A percentile compares a stretch with the other conserved stretches of the same genome.
These are phyloP conservation scores for Leccinum broughii DNA, from an alignment of 768 basidiomycete genomes.

Conservation along the genomic window DNA sequence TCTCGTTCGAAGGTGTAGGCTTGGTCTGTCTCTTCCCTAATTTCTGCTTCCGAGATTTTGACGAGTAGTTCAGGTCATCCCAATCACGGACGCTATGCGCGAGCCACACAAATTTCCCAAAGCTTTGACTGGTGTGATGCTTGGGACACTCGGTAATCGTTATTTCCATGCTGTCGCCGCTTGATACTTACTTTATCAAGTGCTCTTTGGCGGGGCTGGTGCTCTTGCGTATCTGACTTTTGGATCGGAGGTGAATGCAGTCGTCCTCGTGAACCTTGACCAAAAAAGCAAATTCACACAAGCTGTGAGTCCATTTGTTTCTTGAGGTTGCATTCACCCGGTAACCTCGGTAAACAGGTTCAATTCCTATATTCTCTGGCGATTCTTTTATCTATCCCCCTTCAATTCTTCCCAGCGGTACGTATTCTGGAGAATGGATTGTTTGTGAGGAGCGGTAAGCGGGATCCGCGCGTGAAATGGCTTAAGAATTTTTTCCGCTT, in stretches of 20 bases:
- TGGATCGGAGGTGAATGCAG: slow-evolving; percentile 84
- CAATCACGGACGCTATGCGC: slow-evolving; percentile 95
- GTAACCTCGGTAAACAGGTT: slow-evolving; percentile 42
- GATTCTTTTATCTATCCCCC: slow-evolving; percentile 87
- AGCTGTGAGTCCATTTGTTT: slow-evolving; percentile 53
- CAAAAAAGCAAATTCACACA: slow-evolving; percentile 83
- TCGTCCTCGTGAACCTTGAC: slow-evolving; percentile 93
- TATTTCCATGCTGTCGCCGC: not conserved
- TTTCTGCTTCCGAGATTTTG: not conserved
- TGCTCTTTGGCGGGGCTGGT: slow-evolving; percentile 88
- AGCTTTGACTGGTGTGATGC: slow-evolving; percentile 89
- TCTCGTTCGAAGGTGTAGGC: slow-evolving; percentile 98
- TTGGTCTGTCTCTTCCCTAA: slow-evolving; percentile 50
- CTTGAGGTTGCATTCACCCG: slow-evolving; percentile 1
- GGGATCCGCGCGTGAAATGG: slow-evolving; percentile 85
- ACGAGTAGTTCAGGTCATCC: slow-evolving; percentile 64
- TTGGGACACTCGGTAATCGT: slow-evolving; percentile 67
- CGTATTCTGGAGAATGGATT: slow-evolving; percentile 96
- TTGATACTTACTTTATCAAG: slow-evolving; percentile 33
- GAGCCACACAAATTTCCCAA: slow-evolving; percentile 92
- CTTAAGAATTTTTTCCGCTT: slow-evolving; percentile 91
- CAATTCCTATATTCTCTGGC: slow-evolving; percentile 91
- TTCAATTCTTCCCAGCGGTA: slow-evolving; percentile 97
- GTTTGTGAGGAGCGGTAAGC: slow-evolving; percentile 87
- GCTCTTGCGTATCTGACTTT: slow-evolving; percentile 86